Base-by-base conservation (phyloP, 805 yeast genomes). In the Candida coquimbonensis region DNA sequence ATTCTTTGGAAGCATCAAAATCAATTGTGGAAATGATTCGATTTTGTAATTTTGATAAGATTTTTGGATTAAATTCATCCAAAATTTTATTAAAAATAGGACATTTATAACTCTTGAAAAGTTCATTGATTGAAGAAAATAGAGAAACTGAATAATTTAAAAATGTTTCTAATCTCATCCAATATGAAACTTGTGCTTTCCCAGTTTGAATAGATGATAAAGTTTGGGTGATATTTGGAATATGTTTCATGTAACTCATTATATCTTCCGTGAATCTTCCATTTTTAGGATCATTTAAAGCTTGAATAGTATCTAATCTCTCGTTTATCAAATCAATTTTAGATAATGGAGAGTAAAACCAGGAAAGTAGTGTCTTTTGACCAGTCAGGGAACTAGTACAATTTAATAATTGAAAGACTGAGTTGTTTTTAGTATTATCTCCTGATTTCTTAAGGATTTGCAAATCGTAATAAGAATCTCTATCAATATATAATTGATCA, bases 291-390 rank as follows among this genome's bases (percentile, higher is more conserved):
- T 49, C 40, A 6, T 46, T 57, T 4, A 72, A 49, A 0, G 49
- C 27, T 8, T 55, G 56, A 1, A 71, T 54, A 0, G 63, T 53
- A 3, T 59, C 48, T 3, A 60, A 56, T 24, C 77, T 59, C 32
- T 52, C 49, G 16, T 58, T 52, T 5, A 73, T 64, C 7, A 45
- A 24, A 1, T 50, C 48, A 1, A 50, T 43, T n/a, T 62, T 55
- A 1, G 59, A 49, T 4, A 66, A 47, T 0, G 77, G 77, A 14
- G 65, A 54, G 3, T 54, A 32, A 11, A 73, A 51, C 69, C 70
- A 68, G 1, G 60, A 49, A 12, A 48, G 54, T n/a, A 73, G 41
- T 2, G 61, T 49, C 24, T 55, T 51, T 27, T 49, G 52, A 0
- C 74, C 70, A 12, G 57, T 44, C 9, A 54, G 55, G 0, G 73